phyloP scores from a whole-genome alignment of 1,139 yeast genomes.

The Geotrichum australiense region DNA sequence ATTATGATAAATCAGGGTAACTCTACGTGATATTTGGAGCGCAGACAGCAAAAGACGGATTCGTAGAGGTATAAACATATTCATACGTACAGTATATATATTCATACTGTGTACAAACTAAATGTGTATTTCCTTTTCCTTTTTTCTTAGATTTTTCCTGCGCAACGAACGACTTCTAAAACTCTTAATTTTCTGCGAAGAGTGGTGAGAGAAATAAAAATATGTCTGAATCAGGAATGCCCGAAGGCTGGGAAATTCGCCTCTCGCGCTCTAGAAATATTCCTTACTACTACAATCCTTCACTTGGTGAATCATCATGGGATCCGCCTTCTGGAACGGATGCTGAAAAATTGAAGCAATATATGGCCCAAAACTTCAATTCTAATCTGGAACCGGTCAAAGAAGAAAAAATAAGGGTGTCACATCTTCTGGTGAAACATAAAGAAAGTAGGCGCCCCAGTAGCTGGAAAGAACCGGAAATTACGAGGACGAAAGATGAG shows the following conservation, averaged over 20 bases:
- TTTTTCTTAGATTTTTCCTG: too few species aligned
- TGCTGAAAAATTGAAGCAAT: constrained; percentile 48
- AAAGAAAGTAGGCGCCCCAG: constrained; percentile 79
- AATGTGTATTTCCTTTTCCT: too few species aligned
- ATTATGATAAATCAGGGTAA: too few species aligned
- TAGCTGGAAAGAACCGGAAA: constrained; percentile 77
- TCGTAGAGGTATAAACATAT: too few species aligned
- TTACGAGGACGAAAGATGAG: constrained; percentile 76
- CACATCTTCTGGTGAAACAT: constrained; percentile 79
- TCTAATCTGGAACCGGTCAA: constrained; percentile 38
- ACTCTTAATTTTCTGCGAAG: too few species aligned
- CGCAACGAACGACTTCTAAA: too few species aligned
- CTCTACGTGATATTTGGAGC: too few species aligned
- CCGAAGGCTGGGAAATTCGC: constrained; percentile 76
- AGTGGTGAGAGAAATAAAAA: too few species aligned
- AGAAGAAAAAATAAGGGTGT: constrained; percentile 51
- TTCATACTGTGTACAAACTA: too few species aligned
- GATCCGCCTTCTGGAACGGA: constrained; percentile 87
- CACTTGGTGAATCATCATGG: constrained; percentile 76
- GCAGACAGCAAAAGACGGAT: too few species aligned
- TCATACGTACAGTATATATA: too few species aligned
- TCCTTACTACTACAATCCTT: constrained; percentile 72
- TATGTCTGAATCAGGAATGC: constrained; percentile 54
- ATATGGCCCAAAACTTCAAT: constrained; percentile 39
- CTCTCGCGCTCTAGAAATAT: constrained; percentile 75